phyloP scores from a whole-genome alignment of 2,329 filamentous ascomycete genomes.

The Sordariomycetes sp. region DNA sequence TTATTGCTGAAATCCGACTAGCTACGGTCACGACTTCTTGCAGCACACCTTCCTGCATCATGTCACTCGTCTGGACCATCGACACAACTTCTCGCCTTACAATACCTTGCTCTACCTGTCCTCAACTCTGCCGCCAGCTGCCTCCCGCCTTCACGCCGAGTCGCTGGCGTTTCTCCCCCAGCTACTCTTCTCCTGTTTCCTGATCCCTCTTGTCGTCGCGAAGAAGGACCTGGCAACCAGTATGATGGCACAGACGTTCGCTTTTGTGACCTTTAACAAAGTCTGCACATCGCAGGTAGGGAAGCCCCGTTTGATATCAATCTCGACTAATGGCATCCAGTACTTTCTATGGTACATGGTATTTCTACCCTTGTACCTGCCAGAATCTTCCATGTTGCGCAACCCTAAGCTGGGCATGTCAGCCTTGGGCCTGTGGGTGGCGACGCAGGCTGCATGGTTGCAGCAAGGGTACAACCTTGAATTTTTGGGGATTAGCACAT shows the following conservation, averaged over 20 bases:
- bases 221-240: conserved; percentile 74
- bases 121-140: conserved; percentile 43
- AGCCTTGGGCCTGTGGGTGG: conserved; percentile 65
- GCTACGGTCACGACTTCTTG: conserved; percentile 74
- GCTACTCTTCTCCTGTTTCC: conserved; percentile 65
- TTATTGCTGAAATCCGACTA: conserved; percentile 17
- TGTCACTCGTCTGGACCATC: conserved; percentile 84
- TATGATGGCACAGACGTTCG: conserved; percentile 93
- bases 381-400: conserved; percentile 61
- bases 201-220: conserved; percentile 67
- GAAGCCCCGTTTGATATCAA: background rate
- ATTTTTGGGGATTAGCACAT: conserved; percentile 73
- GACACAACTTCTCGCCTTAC: conserved; percentile 97
- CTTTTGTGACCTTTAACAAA: conserved; percentile 97
- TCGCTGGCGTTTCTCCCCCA: conserved; percentile 86
- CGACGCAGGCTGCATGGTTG: conserved; percentile 66
- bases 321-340: conserved; percentile 34
- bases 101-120: conserved; percentile 84
- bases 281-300: conserved; percentile 94
- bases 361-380: conserved; percentile 85
- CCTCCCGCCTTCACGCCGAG: conserved; percentile 47
- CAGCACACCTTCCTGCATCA: conserved; percentile 91
- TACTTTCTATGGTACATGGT: conserved; percentile 99
- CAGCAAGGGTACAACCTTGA: conserved; percentile 69
- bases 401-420: conserved; percentile 51